Evolutionary conservation across 2,329 filamentous ascomycete genomes (phyloP).

Genomic region (Sordariomycetes sp.): DNA sequence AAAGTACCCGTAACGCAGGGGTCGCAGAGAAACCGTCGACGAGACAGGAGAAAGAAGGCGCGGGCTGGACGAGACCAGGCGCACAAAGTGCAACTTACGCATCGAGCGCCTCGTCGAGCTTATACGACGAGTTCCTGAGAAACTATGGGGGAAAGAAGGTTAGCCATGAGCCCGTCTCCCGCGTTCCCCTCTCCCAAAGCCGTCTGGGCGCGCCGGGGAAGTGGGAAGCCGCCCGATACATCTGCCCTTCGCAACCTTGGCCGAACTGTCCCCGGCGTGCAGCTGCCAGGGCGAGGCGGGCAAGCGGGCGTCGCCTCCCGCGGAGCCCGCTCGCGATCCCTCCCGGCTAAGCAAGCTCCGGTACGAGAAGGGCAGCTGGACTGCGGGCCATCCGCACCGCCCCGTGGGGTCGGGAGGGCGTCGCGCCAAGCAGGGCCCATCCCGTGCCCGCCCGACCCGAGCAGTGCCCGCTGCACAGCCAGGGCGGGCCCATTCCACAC

Average conservation of each 20-base stretch:
- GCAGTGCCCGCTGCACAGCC: neutral
- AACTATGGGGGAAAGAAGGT: constrained; percentile 19
- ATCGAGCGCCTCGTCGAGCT: constrained; percentile 40
- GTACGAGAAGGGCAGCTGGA: neutral
- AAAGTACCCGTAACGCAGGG: neutral
- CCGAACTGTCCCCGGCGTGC: constrained; percentile 4
- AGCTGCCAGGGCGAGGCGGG: constrained; percentile 2
- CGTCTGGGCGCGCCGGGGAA: neutral
- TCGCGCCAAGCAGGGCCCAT: neutral
- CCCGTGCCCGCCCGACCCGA: neutral
- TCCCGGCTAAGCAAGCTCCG: neutral
- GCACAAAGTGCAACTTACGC: constrained; percentile 29
- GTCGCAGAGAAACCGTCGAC: neutral
- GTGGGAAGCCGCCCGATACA: neutral
- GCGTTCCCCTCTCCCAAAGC: neutral
- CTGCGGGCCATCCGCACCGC: neutral
- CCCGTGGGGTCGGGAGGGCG: neutral
- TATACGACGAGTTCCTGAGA: constrained; percentile 27
- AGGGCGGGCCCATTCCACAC: neutral
- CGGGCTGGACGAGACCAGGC: neutral
- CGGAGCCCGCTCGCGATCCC: neutral
- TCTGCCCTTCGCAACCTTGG: neutral
- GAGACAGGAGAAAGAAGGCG: neutral
- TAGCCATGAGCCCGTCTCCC: neutral
- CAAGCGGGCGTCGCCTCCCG: constrained; percentile 1